Evolutionary conservation across 1,284 basidiomycete genomes (phyloP).

Genomic region (Rhodotorula sp.): DNA sequence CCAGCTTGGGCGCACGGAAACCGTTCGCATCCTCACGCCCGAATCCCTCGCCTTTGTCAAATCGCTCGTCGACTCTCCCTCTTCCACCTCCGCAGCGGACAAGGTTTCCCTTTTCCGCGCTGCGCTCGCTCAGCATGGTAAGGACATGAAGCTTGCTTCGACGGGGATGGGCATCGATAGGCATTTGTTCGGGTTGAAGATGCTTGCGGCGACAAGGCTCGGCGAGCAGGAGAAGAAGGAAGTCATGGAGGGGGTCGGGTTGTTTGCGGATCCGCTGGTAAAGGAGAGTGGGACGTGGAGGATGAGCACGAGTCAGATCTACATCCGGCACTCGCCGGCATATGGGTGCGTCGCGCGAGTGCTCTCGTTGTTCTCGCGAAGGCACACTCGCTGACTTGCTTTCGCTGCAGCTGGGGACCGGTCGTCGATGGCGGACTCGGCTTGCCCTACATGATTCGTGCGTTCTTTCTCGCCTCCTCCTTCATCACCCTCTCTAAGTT

Average conservation of each 20-base stretch:
- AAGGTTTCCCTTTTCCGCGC: conserved; percentile 61
- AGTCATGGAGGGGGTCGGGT: conserved; percentile 62
- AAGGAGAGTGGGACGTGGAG: conserved; percentile 59
- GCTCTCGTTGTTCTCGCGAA: conserved; percentile 20
- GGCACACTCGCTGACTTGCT: background rate
- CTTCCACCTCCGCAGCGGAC: conserved; percentile 49
- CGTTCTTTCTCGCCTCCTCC: conserved; percentile 8
- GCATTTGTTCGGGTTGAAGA: conserved; percentile 64
- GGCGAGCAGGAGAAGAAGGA: conserved; percentile 58
- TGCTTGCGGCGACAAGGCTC: conserved; percentile 52
- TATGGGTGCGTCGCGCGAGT: conserved; percentile 81
- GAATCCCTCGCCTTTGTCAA: conserved; percentile 70
- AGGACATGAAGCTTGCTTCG: conserved; percentile 67
- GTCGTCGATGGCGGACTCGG: conserved; percentile 77
- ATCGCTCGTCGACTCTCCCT: conserved; percentile 63
- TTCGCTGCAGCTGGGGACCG: conserved; percentile 38
- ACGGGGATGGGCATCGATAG: conserved; percentile 75
- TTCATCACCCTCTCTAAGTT: background rate
- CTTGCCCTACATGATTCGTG: conserved; percentile 48
- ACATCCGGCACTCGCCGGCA: conserved; percentile 70
- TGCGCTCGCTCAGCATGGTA: conserved; percentile 69
- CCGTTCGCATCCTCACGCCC: conserved; percentile 70
- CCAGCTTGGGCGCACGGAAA: conserved; percentile 82
- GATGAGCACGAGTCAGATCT: conserved; percentile 72
- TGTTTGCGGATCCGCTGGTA: conserved; percentile 51